phyloP scores from a whole-genome alignment of 2,329 filamentous ascomycete species.

The Nemania diffusa region DNA sequence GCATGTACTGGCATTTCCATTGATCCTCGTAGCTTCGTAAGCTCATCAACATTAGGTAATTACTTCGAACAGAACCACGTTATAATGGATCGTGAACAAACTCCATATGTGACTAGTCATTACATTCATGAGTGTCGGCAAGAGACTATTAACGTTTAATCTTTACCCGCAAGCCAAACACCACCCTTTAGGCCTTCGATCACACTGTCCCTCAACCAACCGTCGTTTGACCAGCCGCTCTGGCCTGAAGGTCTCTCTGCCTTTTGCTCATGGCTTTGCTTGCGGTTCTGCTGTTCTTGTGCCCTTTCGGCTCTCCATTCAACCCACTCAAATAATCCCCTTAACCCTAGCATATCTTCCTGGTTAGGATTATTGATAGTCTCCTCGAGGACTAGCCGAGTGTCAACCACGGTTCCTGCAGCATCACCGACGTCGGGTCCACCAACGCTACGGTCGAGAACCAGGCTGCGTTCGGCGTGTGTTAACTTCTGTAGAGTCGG shows the following conservation, averaged over 20 bases:
- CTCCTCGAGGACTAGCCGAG: conserved; percentile 72
- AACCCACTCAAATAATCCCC: conserved; percentile 67
- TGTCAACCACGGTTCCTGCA: conserved; percentile 68
- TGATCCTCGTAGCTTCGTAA: background rate
- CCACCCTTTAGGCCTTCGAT: conserved; percentile 66
- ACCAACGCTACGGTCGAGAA: conserved; percentile 64
- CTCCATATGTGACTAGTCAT: background rate
- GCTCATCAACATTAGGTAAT: background rate
- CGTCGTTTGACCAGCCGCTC: conserved; percentile 51
- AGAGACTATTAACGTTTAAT: conserved; percentile 23
- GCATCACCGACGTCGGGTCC: conserved; percentile 59
- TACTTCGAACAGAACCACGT: background rate
- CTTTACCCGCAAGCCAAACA: conserved; percentile 61
- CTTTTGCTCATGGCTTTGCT: conserved; percentile 30
- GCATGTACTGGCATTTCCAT: no score
- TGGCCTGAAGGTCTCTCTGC: conserved; percentile 34
- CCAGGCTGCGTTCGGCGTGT: conserved; percentile 72
- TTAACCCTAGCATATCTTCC: conserved; percentile 59
- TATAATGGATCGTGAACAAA: background rate
- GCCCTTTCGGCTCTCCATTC: conserved; percentile 54
- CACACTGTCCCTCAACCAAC: conserved; percentile 67
- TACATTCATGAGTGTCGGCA: background rate
- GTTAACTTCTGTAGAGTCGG: conserved; percentile 62
- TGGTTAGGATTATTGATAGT: conserved; percentile 49
- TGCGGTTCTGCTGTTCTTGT: conserved; percentile 39